Conservation (phyloP, 2,329 filamentous ascomycete species). For the Diaporthe nobilis region DNA sequence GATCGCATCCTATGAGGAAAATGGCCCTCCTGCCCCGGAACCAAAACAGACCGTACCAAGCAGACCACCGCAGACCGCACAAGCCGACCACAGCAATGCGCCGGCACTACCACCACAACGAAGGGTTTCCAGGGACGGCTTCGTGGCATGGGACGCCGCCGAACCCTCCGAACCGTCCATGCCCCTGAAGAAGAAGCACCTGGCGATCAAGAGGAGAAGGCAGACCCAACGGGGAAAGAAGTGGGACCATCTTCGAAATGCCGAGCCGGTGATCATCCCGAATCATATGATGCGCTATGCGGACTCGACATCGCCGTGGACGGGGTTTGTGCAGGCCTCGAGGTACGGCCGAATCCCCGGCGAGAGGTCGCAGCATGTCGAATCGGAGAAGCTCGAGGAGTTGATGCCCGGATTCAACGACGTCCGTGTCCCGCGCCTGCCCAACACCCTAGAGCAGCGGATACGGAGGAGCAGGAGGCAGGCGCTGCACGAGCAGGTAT, state of each 20-base stretch:
- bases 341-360: slow-evolving; percentile 63
- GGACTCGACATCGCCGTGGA: slow-evolving; percentile 63
- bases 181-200: slow-evolving; percentile 56
- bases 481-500: slow-evolving; percentile 72
- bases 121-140: slow-evolving; percentile 65
- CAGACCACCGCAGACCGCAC: slow-evolving; percentile 55
- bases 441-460: slow-evolving; percentile 34
- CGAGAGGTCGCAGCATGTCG: slow-evolving; percentile 64
- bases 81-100: slow-evolving; percentile 58
- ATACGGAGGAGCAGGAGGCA: slow-evolving; percentile 52
- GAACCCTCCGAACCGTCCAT: slow-evolving; percentile 55
- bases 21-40: slow-evolving; percentile 53
- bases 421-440: slow-evolving; percentile 46
- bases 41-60: slow-evolving; percentile 57
- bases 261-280: slow-evolving; percentile 72
- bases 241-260: slow-evolving; percentile 72
- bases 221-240: slow-evolving; percentile 64
- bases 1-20: slow-evolving; percentile 63
- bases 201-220: slow-evolving; percentile 62
- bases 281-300: slow-evolving; percentile 56
- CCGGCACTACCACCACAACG: slow-evolving; percentile 56
- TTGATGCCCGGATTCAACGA: slow-evolving; percentile 64
- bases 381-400: slow-evolving; percentile 58
- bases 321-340: slow-evolving; percentile 67
- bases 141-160: slow-evolving; percentile 57